A percentile compares a stretch with the other conserved stretches of the same genome.
Conservation (phyloP, 176 grass and related monocot genomes). For the Paspalum vaginatum region DNA sequence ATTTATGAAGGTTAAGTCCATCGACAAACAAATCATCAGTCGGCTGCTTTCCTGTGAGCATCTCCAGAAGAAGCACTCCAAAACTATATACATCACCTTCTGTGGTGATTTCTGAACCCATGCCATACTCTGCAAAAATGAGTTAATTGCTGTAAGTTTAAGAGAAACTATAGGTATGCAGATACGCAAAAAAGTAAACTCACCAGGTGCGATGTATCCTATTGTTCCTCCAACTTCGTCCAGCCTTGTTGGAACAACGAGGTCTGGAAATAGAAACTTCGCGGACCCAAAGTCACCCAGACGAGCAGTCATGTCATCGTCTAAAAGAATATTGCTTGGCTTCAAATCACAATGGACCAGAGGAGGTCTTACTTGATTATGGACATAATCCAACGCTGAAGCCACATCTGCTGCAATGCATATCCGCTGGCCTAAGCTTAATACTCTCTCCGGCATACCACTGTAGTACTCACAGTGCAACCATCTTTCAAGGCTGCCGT, state of each 20-base stretch:
- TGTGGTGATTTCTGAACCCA: conserved; percentile 18
- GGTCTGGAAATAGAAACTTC: conserved; percentile 12
- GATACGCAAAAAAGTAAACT: neutral
- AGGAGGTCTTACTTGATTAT: conserved; percentile 27
- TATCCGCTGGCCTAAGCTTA: conserved; percentile 36
- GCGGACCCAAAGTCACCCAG: conserved; percentile 41
- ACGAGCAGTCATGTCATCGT: conserved; percentile 32
- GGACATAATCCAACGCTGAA: conserved; percentile 41
- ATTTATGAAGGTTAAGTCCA: conserved; percentile 27
- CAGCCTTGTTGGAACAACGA: neutral
- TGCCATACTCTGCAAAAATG: conserved; percentile 31
- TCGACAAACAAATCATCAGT: conserved; percentile 7
- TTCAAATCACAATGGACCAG: conserved; percentile 44
- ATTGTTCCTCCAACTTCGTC: conserved; percentile 32
- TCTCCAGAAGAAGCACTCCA: conserved; percentile 45
- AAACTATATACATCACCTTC: conserved; percentile 34
- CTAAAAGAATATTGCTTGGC: conserved; percentile 40
- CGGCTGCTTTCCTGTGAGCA: conserved; percentile 24
- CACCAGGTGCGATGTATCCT: conserved; percentile 48
- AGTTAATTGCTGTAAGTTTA: neutral
- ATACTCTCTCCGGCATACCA: neutral
- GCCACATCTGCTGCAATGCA: conserved; percentile 22
- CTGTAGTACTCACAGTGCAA: neutral
- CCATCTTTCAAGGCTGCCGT: conserved; percentile 45
- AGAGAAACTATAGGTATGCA: neutral